phyloP scores from a whole-genome alignment of 768 basidiomycete species.

The Boletales sp. region DNA sequence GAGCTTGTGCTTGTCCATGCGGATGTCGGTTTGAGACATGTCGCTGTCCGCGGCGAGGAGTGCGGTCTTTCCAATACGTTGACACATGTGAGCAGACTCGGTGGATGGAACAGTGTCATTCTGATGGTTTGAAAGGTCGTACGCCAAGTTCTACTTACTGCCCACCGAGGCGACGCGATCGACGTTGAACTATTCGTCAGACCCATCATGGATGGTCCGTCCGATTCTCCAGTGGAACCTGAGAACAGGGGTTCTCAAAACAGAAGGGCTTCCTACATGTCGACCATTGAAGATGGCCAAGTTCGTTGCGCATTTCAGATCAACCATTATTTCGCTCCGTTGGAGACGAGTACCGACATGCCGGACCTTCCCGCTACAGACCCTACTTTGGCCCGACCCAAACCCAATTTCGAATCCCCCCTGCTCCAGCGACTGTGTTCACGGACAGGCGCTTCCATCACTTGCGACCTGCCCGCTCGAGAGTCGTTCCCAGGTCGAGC shows the following conservation, averaged over 20 bases:
- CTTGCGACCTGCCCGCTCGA: slow-evolving; percentile 40
- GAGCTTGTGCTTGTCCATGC: slow-evolving; percentile 90
- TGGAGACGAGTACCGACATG: slow-evolving; percentile 14
- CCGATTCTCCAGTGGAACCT: slow-evolving; percentile 23
- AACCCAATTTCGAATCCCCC: slow-evolving; percentile 44
- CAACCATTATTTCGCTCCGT: slow-evolving; percentile 42
- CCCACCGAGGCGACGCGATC: slow-evolving; percentile 74
- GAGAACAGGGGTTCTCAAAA: slow-evolving; percentile 21
- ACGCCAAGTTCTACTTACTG: slow-evolving; percentile 73
- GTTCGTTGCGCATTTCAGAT: slow-evolving; percentile 58
- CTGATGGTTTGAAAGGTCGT: slow-evolving; percentile 54
- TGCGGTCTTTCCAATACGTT: slow-evolving; percentile 77
- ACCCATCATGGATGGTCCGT: slow-evolving; percentile 23
- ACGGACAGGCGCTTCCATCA: slow-evolving; percentile 50
- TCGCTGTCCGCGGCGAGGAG: slow-evolving; percentile 82
- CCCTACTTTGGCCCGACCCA: slow-evolving; percentile 24
- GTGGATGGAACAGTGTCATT: slow-evolving; percentile 1
- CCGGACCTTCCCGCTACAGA: slow-evolving; percentile 9
- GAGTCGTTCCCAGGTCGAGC: slow-evolving; percentile 44
- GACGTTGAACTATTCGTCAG: slow-evolving; percentile 76
- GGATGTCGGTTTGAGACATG: slow-evolving; percentile 83
- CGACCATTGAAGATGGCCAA: slow-evolving; percentile 32
- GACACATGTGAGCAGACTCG: slow-evolving; percentile 65
- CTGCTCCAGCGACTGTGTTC: slow-evolving; percentile 59
- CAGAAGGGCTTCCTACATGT: slow-evolving; percentile 24